These are phyloP conservation scores for Linanthus parryae DNA, from an alignment of 148 eudicot genomes.

Conservation along the genomic window DNA sequence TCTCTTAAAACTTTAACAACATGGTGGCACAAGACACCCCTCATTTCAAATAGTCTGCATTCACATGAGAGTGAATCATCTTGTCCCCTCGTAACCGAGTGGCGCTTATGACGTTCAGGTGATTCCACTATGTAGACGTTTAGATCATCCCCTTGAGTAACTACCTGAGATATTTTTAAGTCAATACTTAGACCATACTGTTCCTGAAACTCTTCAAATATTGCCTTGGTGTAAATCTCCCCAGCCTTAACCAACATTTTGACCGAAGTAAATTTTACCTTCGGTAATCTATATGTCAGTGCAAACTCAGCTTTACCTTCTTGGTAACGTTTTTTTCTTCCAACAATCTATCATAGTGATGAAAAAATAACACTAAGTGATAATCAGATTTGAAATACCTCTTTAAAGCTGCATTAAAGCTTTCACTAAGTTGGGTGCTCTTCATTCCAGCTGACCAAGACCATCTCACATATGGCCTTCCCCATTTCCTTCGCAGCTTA, in stretches of 20 bases:
- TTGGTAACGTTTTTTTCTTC: constrained; percentile 19
- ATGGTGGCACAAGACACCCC: constrained; percentile 26
- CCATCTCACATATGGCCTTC: constrained; percentile 14
- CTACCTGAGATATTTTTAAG: too few species aligned
- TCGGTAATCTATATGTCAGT: constrained; percentile 17
- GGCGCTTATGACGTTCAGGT: constrained; percentile 8
- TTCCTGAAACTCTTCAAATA: constrained; percentile 23
- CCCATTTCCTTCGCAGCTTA: constrained; percentile 24
- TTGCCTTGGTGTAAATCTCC: constrained; percentile 17
- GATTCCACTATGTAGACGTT: constrained; percentile 15
- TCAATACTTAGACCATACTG: constrained; percentile 23
- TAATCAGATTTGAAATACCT: constrained; percentile 17
- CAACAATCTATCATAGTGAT: constrained; percentile 21
- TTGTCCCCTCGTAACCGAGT: constrained; percentile 9
- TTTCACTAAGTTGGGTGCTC: constrained; percentile 20
- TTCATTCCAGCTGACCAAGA: constrained; percentile 20
- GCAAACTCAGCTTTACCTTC: constrained; percentile 20
- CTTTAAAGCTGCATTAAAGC: constrained; percentile 14
- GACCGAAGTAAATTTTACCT: constrained; percentile 16
- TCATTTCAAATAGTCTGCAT: constrained; percentile 22
- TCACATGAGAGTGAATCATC: constrained; percentile 18
- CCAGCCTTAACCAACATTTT: constrained; percentile 16
- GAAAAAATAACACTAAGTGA: constrained; percentile 14
- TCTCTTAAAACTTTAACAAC: constrained; percentile 32
- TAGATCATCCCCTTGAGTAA: constrained; percentile 10